Base-by-base conservation (phyloP, 345 rosid genomes). In the Nephelium lappaceum region DNA sequence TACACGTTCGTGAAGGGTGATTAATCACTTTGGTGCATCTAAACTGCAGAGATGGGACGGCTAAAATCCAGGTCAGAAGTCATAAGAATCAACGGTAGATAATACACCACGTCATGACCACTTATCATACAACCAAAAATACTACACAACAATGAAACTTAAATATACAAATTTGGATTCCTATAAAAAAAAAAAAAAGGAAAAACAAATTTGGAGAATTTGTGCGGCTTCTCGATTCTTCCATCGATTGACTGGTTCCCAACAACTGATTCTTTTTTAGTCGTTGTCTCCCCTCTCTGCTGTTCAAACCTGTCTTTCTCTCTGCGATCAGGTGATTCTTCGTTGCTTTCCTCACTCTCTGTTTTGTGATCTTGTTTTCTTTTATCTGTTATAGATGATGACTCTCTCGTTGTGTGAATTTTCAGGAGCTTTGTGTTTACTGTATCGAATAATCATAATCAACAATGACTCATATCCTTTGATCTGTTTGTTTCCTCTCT, bases 391-490 rank as follows among this genome's bases (percentile, higher is more conserved):
- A n/a, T n/a, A 5, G 69, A 7, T 49, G 18, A 49, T 36, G 47
- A 31, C 36, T 49, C 36, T 18, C 24, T 25, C 6, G 0, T 25
- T 11, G 41, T 38, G 64, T 68, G 70, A 64, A 58, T 6, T 79
- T 38, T 39, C 85, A 79, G 85, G 83, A 78, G 8, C 3, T 83
- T 61, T 75, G 8, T 62, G 2, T 36, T 16, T 39, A 12, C 67
- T 14, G n/a, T 75, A 58, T 53, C 27, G 31, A 45, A 45, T 8
- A 45, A 8, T 11, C 12, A 72, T 65, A 67, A 79, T 77, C 83
- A 57, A 76, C 69, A 51, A 92, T 91, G 97, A 78, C 90, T 83
- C 93, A 89, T 93, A 88, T 91, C 91, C 97, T 88, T 87, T 75
- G 74, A 82, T 76, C 62, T 67, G 77, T 53, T 70, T 58, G 64